These are phyloP conservation scores for Tetrastigma voinierianum DNA, from an alignment of 164 flowering plant species.

Conservation along the genomic window DNA sequence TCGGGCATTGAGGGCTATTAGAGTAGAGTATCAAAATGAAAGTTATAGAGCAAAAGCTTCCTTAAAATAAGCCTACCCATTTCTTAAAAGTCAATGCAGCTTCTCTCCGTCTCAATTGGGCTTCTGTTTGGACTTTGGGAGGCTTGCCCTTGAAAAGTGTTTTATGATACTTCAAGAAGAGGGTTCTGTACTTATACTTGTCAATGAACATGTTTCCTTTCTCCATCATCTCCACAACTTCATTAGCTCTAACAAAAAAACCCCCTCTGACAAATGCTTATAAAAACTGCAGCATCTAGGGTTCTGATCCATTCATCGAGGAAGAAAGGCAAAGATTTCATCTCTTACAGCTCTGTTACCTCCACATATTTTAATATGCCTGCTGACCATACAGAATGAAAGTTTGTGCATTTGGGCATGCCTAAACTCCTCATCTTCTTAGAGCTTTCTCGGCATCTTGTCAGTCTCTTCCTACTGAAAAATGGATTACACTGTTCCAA, in stretches of 20 bases:
- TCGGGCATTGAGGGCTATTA: no score
- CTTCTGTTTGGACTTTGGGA: conserved; percentile 79
- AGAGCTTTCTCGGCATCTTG: conserved; percentile 95
- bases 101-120: conserved; percentile 76
- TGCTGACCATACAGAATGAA: conserved; percentile 93
- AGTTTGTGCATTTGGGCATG: conserved; percentile 83
- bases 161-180: conserved; percentile 86
- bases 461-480: conserved; percentile 87
- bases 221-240: conserved; percentile 88
- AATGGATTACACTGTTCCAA: conserved; percentile 93
- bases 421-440: conserved; percentile 86
- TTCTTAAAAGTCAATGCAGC: conserved; percentile 76
- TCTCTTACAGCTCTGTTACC: conserved; percentile 93
- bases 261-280: conserved; percentile 97
- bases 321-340: conserved; percentile 71
- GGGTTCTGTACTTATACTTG: conserved; percentile 80
- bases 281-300: conserved; percentile 80
- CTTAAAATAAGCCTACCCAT: conserved; percentile 72
- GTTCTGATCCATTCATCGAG: conserved; percentile 81
- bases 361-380: conserved; percentile 82
- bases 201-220: conserved; percentile 78
- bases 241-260: conserved; percentile 84
- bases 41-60: neutral
- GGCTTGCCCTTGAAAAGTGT: conserved; percentile 78
- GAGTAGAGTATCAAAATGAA: neutral